A percentile compares a stretch with the other conserved stretches of the same genome.
Evolutionary conservation across 2,329 filamentous ascomycete species (phyloP).

Genomic region (Aureobasidium vineae): DNA sequence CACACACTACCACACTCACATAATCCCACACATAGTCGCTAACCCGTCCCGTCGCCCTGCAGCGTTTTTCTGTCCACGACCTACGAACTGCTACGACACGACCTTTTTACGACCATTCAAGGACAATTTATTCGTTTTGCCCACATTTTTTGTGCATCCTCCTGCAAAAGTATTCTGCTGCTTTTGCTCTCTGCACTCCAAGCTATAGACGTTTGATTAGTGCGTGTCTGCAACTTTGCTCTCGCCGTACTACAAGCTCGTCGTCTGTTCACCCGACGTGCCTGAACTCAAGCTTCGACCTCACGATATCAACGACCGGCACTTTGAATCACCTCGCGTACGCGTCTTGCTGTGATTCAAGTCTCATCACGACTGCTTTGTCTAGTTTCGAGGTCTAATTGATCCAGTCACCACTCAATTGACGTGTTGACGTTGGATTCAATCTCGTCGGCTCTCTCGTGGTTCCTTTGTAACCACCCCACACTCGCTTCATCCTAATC

Average conservation of each 20-base stretch:
- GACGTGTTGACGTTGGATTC: slow-evolving; percentile 14
- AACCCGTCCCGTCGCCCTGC: slow-evolving; percentile 26
- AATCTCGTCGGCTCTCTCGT: slow-evolving; percentile 18
- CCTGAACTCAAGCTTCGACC: slow-evolving; percentile 10
- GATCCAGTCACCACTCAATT: slow-evolving; percentile 15
- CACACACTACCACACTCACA: slow-evolving; percentile 16
- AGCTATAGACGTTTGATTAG: slow-evolving; percentile 22
- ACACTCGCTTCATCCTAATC: slow-evolving; percentile 23
- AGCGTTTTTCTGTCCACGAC: slow-evolving; percentile 26
- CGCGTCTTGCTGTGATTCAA: slow-evolving; percentile 7
- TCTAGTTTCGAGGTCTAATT: slow-evolving; percentile 18
- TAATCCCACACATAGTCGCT: slow-evolving; percentile 24
- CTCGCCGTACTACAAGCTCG: slow-evolving; percentile 23
- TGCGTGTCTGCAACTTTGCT: slow-evolving; percentile 17
- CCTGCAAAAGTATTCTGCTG: slow-evolving; percentile 16
- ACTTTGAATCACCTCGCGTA: slow-evolving; percentile 23
- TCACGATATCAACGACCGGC: slow-evolving; percentile 23
- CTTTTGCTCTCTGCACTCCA: slow-evolving; percentile 20
- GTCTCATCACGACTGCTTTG: slow-evolving; percentile 22
- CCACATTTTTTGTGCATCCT: slow-evolving; percentile 24
- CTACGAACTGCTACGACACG: slow-evolving; percentile 27
- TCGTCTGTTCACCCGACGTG: slow-evolving; percentile 20
- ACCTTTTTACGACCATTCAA: slow-evolving; percentile 26
- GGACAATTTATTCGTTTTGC: slow-evolving; percentile 25
- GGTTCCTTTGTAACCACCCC: slow-evolving; percentile 21